Percentiles rank a stretch among this genome's conserved stretches.
phyloP scores from a whole-genome alignment of 1,284 basidiomycete genomes.

The Ganoderma sp. region DNA sequence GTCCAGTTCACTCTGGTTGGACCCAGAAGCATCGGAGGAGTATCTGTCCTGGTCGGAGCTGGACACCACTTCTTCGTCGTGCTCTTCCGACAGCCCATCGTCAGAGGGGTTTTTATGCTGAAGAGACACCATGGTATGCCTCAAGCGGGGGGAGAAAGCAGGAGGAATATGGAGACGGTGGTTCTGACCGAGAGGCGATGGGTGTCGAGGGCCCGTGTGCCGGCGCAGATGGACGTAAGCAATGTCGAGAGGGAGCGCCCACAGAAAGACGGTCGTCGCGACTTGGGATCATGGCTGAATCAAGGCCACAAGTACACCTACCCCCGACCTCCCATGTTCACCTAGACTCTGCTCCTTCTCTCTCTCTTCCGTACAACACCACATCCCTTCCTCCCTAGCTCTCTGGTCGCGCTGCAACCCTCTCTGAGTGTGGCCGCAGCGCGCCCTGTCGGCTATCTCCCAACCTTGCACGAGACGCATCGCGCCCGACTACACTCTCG shows the following conservation, averaged over 20 bases:
- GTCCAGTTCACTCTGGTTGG: constrained; percentile 41
- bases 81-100: constrained; percentile 29
- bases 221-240: not conserved
- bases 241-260: not conserved
- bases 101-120: constrained; percentile 38
- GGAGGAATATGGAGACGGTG: not conserved
- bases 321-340: constrained; percentile 5
- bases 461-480: constrained; percentile 10
- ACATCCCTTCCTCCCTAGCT: not conserved
- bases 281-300: not conserved
- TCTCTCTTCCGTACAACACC: not conserved
- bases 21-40: constrained; percentile 29
- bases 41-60: constrained; percentile 39
- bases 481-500: constrained; percentile 1
- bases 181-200: not conserved
- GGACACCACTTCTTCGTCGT: constrained; percentile 36
- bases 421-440: not conserved
- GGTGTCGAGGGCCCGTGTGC: not conserved
- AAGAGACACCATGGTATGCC: constrained; percentile 36
- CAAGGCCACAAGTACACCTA: not conserved
- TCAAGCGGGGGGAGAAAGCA: not conserved
- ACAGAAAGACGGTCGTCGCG: constrained; percentile 1
- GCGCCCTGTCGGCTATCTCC: not conserved
- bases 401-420: not conserved
- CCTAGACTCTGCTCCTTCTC: not conserved